Conservation (phyloP, 768 basidiomycete genomes). For the Agrocybe pediades region DNA sequence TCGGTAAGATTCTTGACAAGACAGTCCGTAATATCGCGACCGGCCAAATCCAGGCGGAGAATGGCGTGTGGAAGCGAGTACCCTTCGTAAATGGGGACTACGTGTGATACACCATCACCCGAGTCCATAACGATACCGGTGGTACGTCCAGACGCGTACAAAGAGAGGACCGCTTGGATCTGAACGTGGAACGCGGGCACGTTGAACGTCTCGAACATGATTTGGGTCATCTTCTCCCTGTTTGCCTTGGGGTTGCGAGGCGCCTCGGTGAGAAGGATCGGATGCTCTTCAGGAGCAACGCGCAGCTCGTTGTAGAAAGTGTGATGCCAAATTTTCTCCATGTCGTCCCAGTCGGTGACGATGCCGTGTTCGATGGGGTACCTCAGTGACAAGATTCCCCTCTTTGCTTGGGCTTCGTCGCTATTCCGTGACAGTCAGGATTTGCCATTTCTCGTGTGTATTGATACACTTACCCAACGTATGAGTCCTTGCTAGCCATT, state of each 20-base stretch:
- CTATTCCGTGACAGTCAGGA: constrained; percentile 12
- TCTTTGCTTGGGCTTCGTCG: constrained; percentile 49
- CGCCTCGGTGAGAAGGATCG: constrained; percentile 88
- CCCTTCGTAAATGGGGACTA: constrained; percentile 95
- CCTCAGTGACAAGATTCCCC: constrained; percentile 91
- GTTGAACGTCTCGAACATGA: constrained; percentile 97
- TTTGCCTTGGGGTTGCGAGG: constrained; percentile 93
- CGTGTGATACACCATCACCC: constrained; percentile 95
- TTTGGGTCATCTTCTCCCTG: constrained; percentile 93
- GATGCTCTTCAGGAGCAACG: constrained; percentile 92
- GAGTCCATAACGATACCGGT: constrained; percentile 96
- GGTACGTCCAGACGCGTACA: constrained; percentile 94
- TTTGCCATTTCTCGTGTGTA: too few relatives aligned
- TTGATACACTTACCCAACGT: constrained; percentile 73
- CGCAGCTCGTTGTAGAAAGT: constrained; percentile 96
- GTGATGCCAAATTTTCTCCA: constrained; percentile 99
- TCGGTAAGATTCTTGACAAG: constrained; percentile 86
- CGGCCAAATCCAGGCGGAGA: constrained; percentile 88
- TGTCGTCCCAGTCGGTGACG: constrained; percentile 98
- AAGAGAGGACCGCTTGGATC: constrained; percentile 88
- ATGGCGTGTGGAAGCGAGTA: constrained; percentile 94
- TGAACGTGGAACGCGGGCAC: constrained; percentile 90
- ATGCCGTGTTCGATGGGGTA: constrained; percentile 95
- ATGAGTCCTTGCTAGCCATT: constrained; percentile 96
- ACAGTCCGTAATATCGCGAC: constrained; percentile 87